Base-by-base conservation (phyloP, 2,329 filamentous ascomycete species). In the Sporothrix globosa region DNA sequence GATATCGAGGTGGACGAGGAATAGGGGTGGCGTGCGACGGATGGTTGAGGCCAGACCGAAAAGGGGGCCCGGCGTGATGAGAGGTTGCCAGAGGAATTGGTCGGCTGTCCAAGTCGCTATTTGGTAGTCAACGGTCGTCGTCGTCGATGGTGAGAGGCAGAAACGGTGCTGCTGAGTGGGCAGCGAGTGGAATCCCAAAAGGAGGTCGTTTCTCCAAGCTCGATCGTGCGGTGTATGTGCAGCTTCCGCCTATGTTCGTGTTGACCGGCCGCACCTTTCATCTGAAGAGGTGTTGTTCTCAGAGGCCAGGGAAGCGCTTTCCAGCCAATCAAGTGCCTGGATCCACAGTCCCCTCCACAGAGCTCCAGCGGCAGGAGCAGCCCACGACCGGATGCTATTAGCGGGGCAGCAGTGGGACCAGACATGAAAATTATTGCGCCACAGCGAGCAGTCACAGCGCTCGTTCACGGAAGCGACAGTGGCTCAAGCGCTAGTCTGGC, bases 271-370 rank as follows among this genome's bases (percentile, higher is more conserved):
- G 61, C 46, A 65, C 41, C 61, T 48, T 50, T 34, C 50, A 54
- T 34, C 48, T 19, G 50, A 48, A 53, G 63, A 53, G 69, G 69
- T 67, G 69, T 67, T 67, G 63, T 65, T 63, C 58, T 61, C n/a
- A 46, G 13, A 46, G 41, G 21, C 21, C 7, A 5, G 1, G 24
- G 39, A 39, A 27, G 21, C 56, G 24, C 24, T 24, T 13, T n/a
- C 27, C 34, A 46, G 52, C 69, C 70, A 71, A 71, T 71, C 70
- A 71, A 24, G n/a, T 3, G 39, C 46, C 39, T 19, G n/a, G 30
- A 6, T 65, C 30, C 53, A 34, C 21, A 50, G 7, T 41, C 66
- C 69, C 69, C 69, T 65, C 69, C 69, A 65, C 44, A 61, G 69
- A 67, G 68, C 48, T 66, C 48, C 39, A 48, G 50, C 48, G 46